Evolutionary conservation across 2,329 filamentous ascomycete genomes (phyloP).

Genomic region (Boeremia lycopersici): DNA sequence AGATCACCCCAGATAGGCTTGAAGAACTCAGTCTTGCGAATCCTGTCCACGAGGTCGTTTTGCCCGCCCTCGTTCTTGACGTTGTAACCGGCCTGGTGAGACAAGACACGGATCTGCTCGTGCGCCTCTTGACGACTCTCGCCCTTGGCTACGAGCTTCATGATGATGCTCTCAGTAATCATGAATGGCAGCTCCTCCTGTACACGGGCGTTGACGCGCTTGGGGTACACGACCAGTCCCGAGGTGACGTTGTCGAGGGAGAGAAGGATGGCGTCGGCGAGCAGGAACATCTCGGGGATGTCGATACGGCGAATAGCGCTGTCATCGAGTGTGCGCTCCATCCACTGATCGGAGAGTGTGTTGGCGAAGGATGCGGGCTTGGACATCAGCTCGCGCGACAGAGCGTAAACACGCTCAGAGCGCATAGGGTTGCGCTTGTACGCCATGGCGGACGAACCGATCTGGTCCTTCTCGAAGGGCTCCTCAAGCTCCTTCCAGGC

Average conservation of each 20-base stretch:
- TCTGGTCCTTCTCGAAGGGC: slow-evolving; percentile 78
- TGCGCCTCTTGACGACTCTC: slow-evolving; percentile 80
- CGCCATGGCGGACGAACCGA: slow-evolving; percentile 56
- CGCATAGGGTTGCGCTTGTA: slow-evolving; percentile 69
- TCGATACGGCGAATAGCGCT: slow-evolving; percentile 67
- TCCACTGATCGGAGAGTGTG: slow-evolving; percentile 77
- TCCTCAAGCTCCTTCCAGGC: slow-evolving; percentile 84
- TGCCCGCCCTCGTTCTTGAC: slow-evolving; percentile 74
- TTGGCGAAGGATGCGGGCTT: slow-evolving; percentile 60
- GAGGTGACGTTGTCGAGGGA: slow-evolving; percentile 76
- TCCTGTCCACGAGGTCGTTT: slow-evolving; percentile 83
- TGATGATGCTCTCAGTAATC: slow-evolving; percentile 64
- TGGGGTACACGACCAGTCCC: slow-evolving; percentile 77
- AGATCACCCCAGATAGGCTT: slow-evolving; percentile 70
- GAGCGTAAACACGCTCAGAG: slow-evolving; percentile 65
- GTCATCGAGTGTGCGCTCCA: slow-evolving; percentile 81
- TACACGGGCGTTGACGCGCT: slow-evolving; percentile 67
- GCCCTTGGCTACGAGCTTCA: slow-evolving; percentile 75
- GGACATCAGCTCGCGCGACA: slow-evolving; percentile 62
- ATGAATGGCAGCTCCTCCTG: slow-evolving; percentile 86
- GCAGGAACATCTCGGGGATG: slow-evolving; percentile 56
- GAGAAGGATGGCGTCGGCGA: slow-evolving; percentile 64
- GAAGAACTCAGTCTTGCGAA: slow-evolving; percentile 77
- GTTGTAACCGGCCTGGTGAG: slow-evolving; percentile 72
- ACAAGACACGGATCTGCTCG: slow-evolving; percentile 82